Conservation (phyloP, 2,329 filamentous ascomycete species). For the Trichophyton benhamiae region DNA sequence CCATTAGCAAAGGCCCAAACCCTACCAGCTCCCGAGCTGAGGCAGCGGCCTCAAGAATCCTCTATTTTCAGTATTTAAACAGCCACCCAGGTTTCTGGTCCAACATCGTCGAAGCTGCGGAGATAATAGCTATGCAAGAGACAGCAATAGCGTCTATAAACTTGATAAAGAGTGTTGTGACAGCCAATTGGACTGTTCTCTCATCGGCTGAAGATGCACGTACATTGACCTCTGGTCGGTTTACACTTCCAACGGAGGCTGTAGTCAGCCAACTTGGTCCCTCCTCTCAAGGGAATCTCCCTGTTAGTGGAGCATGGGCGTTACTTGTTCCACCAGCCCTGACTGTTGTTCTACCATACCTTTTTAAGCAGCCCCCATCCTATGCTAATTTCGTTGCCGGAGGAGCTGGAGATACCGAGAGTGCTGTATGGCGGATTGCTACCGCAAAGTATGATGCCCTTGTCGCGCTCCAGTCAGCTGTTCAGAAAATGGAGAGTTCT, state of each 20-base stretch:
- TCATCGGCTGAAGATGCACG: constrained; percentile 18
- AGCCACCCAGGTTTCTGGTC: constrained; percentile 41
- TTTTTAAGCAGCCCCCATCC: constrained; percentile 45
- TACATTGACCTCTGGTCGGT: constrained; percentile 17
- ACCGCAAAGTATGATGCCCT: constrained; percentile 46
- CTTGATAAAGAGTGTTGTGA: constrained; percentile 42
- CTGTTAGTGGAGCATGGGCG: constrained; percentile 37
- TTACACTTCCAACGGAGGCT: constrained; percentile 32
- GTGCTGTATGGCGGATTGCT: constrained; percentile 45
- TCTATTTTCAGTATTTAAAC: constrained; percentile 44
- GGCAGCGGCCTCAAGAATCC: constrained; percentile 40
- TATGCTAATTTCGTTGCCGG: constrained; percentile 47
- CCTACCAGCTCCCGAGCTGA: constrained; percentile 35
- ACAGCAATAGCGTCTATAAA: constrained; percentile 43
- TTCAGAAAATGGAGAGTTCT: constrained; percentile 28
- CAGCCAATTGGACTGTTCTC: constrained; percentile 41
- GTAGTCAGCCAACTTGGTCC: constrained; percentile 27
- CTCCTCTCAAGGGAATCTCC: constrained; percentile 25
- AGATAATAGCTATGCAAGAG: constrained; percentile 46
- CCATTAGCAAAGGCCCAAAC: constrained; percentile 22
- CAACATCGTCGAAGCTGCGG: constrained; percentile 42
- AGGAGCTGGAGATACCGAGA: constrained; percentile 45
- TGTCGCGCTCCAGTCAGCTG: constrained; percentile 34
- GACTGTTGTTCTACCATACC: constrained; percentile 42
- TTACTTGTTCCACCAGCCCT: constrained; percentile 41